Conservation (phyloP, 1,284 basidiomycete genomes). For the Sanghuangporus sanghuang region DNA sequence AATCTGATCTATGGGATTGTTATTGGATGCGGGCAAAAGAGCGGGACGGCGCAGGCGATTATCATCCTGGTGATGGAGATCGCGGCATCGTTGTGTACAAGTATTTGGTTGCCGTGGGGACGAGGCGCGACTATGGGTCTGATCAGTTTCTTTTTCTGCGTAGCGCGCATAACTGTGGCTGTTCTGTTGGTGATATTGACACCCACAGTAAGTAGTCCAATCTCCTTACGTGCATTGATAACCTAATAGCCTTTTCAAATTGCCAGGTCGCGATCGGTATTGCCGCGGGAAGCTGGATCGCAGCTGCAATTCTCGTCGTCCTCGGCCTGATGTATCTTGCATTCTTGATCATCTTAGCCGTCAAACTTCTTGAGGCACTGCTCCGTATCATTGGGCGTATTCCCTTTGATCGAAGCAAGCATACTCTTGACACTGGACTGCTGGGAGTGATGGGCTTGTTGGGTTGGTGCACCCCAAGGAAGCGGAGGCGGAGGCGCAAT, state of each 20-base stretch:
- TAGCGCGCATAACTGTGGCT: slow-evolving; percentile 84
- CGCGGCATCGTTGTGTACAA: slow-evolving; percentile 76
- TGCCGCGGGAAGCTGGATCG: slow-evolving; percentile 83
- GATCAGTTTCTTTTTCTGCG: slow-evolving; percentile 87
- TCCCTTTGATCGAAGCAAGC: slow-evolving; percentile 81
- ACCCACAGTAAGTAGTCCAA: slow-evolving; percentile 62
- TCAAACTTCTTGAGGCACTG: slow-evolving; percentile 81
- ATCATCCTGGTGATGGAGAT: slow-evolving; percentile 86
- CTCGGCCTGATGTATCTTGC: slow-evolving; percentile 82
- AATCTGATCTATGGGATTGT: slow-evolving; percentile 80
- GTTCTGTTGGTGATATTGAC: slow-evolving; percentile 87
- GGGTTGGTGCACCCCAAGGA: slow-evolving; percentile 65
- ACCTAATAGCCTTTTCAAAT: slow-evolving; percentile 18
- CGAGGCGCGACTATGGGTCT: slow-evolving; percentile 95
- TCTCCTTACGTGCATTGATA: slow-evolving; percentile 15
- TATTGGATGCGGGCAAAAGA: slow-evolving; percentile 85
- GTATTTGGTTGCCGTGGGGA: slow-evolving; percentile 94
- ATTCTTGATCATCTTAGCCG: slow-evolving; percentile 73
- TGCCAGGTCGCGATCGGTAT: slow-evolving; percentile 72
- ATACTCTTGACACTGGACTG: slow-evolving; percentile 78
- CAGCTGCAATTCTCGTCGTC: slow-evolving; percentile 87
- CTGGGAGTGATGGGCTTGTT: slow-evolving; percentile 75
- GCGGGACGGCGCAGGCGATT: slow-evolving; percentile 88
- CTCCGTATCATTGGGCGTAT: slow-evolving; percentile 77
- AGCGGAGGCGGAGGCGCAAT: slow-evolving; percentile 34